Conservation (phyloP, 306 rosid species). For the Hylodesmum podocarpum region DNA sequence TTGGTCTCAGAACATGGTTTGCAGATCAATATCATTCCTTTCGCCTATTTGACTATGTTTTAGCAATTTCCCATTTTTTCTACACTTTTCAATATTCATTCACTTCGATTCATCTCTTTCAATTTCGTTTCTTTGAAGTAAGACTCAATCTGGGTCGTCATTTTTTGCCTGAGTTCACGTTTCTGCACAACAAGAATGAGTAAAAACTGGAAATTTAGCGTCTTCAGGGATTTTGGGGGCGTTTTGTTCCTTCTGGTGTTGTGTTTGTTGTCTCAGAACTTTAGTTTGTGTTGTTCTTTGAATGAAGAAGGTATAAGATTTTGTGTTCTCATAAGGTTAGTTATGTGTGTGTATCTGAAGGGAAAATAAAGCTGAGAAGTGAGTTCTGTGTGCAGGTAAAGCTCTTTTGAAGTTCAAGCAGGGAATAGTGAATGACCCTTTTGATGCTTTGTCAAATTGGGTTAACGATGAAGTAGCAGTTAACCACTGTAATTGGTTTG, state of each 20-base stretch:
- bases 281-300: slow-evolving; percentile 58
- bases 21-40: neutral
- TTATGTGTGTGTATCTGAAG: neutral
- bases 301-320: slow-evolving; percentile 70
- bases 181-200: slow-evolving; percentile 35
- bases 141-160: slow-evolving; percentile 26
- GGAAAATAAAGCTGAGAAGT: slow-evolving; percentile 6
- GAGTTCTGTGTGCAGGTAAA: slow-evolving; percentile 60
- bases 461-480: slow-evolving; percentile 51
- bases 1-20: slow-evolving; percentile 34
- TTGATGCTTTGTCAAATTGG: slow-evolving; percentile 76
- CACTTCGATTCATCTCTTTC: neutral
- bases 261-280: slow-evolving; percentile 52
- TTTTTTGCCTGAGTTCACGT: slow-evolving; percentile 7
- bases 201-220: slow-evolving; percentile 39
- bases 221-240: slow-evolving; percentile 37
- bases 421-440: slow-evolving; percentile 69
- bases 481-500: slow-evolving; percentile 78
- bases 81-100: slow-evolving; percentile 20
- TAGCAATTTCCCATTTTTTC: neutral
- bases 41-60: neutral
- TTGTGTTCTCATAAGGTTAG: neutral
- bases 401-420: slow-evolving; percentile 75
- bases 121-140: slow-evolving; percentile 11
- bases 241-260: slow-evolving; percentile 36